A percentile compares a stretch with the other conserved stretches of the same genome.
Conservation (phyloP, 202 grass and related monocot species). For the Brachypodium distachyon region DNA sequence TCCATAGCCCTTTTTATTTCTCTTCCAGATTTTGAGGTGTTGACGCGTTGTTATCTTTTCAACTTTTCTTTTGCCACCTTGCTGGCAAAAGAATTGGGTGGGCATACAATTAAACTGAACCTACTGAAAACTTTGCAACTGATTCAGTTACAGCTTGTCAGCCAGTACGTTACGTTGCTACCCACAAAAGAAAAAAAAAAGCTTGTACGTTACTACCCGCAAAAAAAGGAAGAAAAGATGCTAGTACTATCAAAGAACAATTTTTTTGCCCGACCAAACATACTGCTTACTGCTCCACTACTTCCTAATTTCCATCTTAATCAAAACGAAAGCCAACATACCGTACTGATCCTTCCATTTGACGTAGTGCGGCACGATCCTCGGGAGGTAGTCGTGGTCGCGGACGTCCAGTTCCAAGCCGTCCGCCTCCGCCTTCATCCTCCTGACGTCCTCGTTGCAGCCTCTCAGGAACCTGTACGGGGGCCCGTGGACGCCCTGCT, state of each 20-base stretch:
- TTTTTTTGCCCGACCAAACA: too few species aligned
- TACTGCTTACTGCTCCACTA: too few species aligned
- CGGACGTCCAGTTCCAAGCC: background rate
- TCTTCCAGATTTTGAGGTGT: background rate
- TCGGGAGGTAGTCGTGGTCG: slow-evolving; percentile 23
- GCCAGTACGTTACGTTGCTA: too few species aligned
- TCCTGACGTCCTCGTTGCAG: slow-evolving; percentile 19
- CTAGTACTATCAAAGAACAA: too few species aligned
- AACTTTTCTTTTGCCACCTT: background rate
- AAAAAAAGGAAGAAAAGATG: too few species aligned
- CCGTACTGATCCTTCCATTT: slow-evolving; percentile 43
- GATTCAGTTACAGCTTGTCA: too few species aligned
- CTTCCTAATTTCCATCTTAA: too few species aligned
- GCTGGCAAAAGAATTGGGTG: too few species aligned
- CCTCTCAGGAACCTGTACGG: slow-evolving; percentile 29
- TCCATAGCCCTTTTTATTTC: background rate
- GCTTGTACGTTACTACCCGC: too few species aligned
- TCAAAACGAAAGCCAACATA: background rate
- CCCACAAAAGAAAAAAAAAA: background rate
- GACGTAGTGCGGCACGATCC: slow-evolving; percentile 19
- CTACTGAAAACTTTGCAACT: too few species aligned
- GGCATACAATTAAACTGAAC: too few species aligned
- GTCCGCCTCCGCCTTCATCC: slow-evolving; percentile 18
- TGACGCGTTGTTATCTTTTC: too few species aligned
- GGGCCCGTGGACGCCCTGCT: slow-evolving; percentile 39